Evolutionary conservation across 169 alveolate genomes (phyloP), one percentile per base, ranked within the genome.

Genomic region (Fabrea salina): DNA sequence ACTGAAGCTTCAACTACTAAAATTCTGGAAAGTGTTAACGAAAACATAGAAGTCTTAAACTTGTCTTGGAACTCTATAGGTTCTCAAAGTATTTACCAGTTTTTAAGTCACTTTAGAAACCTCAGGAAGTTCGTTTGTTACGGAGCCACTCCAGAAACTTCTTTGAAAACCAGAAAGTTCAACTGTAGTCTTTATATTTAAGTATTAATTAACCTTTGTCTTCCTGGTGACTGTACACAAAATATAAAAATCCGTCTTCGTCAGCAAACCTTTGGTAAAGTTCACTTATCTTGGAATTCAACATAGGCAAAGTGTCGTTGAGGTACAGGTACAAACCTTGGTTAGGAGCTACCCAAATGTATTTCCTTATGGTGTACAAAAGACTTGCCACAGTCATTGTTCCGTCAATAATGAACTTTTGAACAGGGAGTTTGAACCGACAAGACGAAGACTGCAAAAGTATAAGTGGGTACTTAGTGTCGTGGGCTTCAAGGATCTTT

Each of bases 271-370:
- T 57, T 33, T 68, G 66, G 32, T 43, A 43, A 16, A 68, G 57
- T 44, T 68, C 50, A n/a, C 8, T 7, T n/a, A 68, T 43, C 13
- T 37, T 37, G 19, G 41, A 8, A 13, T 37, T 43, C 8, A 68
- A 37, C 27, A 19, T 13, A 1, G 78, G 78, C 16, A 68, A 64
- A n/a, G 50, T 8, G 19, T 47, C 78, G 8, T 33, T 43, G 19
- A 68, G n/a, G 66, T n/a, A 68, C 19, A 68, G 66, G 4, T 68
- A 68, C n/a, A 68, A 37, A 2, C 78, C 78, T 68, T 68, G 50
- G 11, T 13, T 19, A 41, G 16, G 11, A 43, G 27, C 11, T 7
- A 68, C 33, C 25, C 27, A 25, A 25, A 68, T 16, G 16, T 16
- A 22, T 47, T 44, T 2, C 30, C 78, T 37, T 40, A 68, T 11